A percentile compares a stretch with the other conserved stretches of the same genome.
Evolutionary conservation across 75 land plant species (phyloP).

Genomic region (Pinus albicaulis): DNA sequence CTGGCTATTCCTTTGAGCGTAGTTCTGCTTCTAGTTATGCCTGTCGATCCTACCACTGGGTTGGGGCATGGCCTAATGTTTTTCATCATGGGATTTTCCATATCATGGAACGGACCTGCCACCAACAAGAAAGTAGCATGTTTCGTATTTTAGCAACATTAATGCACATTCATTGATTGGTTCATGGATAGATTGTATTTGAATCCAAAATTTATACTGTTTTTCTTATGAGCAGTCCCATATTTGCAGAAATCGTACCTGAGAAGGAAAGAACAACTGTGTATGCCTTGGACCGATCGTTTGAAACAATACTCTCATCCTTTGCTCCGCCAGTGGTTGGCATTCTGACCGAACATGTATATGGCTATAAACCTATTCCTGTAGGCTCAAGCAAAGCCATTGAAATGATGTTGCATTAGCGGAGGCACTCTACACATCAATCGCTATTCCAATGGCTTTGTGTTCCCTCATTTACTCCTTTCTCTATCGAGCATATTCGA

Average conservation of each 20-base stretch:
- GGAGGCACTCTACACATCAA: constrained; percentile 72
- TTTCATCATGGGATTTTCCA: constrained; percentile 54
- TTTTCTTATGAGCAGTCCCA: constrained; percentile 53
- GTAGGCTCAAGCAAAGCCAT: constrained; percentile 15
- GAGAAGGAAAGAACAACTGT: constrained; percentile 58
- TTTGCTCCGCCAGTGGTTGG: constrained; percentile 84
- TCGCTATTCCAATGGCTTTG: constrained; percentile 63
- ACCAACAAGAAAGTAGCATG: constrained; percentile 66
- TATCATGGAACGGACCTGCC: constrained; percentile 79
- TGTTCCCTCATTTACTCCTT: constrained; percentile 66
- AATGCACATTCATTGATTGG: not conserved
- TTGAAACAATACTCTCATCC: constrained; percentile 64
- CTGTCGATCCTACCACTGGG: constrained; percentile 48
- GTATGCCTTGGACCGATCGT: constrained; percentile 69
- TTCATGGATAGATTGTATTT: not conserved
- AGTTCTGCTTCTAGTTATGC: constrained; percentile 54
- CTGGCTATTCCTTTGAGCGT: constrained; percentile 72
- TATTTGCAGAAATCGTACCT: constrained; percentile 88
- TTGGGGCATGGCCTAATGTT: constrained; percentile 54
- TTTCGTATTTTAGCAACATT: not conserved
- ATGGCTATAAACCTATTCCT: constrained; percentile 56
- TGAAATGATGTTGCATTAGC: constrained; percentile 60
- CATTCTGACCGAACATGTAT: constrained; percentile 51
- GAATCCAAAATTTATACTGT: constrained; percentile 3
- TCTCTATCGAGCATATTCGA: constrained; percentile 73